Percentiles rank a stretch among this genome's conserved stretches.
phyloP scores from a whole-genome alignment of 768 basidiomycete species.

The Mycena leptocephala region DNA sequence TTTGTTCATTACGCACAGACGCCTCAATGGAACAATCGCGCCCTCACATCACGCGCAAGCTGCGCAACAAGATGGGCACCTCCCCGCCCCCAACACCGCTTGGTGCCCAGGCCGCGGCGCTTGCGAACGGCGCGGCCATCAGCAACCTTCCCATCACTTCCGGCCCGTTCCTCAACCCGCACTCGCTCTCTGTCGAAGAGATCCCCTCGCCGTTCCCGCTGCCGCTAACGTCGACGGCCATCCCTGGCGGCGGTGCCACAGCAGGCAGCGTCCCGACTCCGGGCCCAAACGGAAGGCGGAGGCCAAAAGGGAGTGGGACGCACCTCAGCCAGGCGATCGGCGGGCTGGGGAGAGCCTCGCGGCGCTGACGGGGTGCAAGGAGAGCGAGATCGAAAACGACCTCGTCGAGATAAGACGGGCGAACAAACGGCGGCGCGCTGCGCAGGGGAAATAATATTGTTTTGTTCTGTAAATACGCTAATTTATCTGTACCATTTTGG shows the following conservation, averaged over 20 bases:
- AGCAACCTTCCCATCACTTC: conserved; percentile 74
- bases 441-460: conserved; percentile 35
- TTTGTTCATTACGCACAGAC: conserved; percentile 65
- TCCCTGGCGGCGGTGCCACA: conserved; percentile 49
- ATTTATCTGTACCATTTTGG: conserved; percentile 23
- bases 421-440: conserved; percentile 73
- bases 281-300: conserved; percentile 60
- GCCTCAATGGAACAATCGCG: conserved; percentile 84
- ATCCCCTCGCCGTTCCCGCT: conserved; percentile 90
- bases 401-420: conserved; percentile 85
- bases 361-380: conserved; percentile 72
- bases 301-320: conserved; percentile 68
- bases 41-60: conserved; percentile 87
- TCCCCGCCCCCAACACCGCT: conserved; percentile 87
- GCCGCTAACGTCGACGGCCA: conserved; percentile 73
- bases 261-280: conserved; percentile 53
- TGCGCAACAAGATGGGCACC: conserved; percentile 85
- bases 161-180: conserved; percentile 84
- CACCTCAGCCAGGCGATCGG: conserved; percentile 75
- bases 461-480: not conserved
- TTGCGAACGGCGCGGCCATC: conserved; percentile 55
- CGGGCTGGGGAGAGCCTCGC: conserved; percentile 83
- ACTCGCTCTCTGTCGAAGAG: conserved; percentile 90
- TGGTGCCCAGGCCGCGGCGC: conserved; percentile 52
- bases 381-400: conserved; percentile 82